A percentile compares a stretch with the other conserved stretches of the same genome.
These are phyloP conservation scores for Hawksworthiomyces lignivorus DNA, from an alignment of 2,329 filamentous ascomycete species.

Conservation along the genomic window DNA sequence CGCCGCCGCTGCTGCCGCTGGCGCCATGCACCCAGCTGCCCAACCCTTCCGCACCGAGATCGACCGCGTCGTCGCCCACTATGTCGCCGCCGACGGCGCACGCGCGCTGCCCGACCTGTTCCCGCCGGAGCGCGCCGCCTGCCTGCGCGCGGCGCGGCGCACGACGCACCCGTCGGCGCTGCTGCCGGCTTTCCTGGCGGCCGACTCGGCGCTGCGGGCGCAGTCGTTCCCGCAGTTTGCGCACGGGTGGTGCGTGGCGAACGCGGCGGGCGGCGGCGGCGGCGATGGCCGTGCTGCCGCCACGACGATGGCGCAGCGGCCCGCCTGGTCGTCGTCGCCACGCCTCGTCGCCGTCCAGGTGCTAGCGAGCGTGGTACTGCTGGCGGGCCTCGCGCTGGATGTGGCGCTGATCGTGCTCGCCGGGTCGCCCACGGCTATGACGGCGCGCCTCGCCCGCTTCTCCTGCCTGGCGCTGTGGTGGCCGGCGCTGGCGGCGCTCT, in stretches of 20 bases:
- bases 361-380: slow-evolving; percentile 17
- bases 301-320: too few relatives aligned
- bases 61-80: slow-evolving; percentile 28
- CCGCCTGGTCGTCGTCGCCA: too few relatives aligned
- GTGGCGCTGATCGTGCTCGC: slow-evolving; percentile 23
- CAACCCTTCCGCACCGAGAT: slow-evolving; percentile 35
- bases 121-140: slow-evolving; percentile 28
- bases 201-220: slow-evolving; percentile 29
- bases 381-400: slow-evolving; percentile 23
- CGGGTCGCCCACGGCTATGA: slow-evolving; percentile 1
- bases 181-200: slow-evolving; percentile 28
- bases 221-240: slow-evolving; percentile 32
- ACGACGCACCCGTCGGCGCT: slow-evolving; percentile 39
- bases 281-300: too few relatives aligned
- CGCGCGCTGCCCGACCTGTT: slow-evolving; percentile 29
- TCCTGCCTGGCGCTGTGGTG: slow-evolving; percentile 27
- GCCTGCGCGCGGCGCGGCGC: slow-evolving; percentile 30
- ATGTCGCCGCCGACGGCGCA: slow-evolving; percentile 26
- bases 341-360: slow-evolving; percentile 23
- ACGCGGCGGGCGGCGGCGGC: slow-evolving; percentile 18
- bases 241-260: slow-evolving; percentile 29
- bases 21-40: slow-evolving; percentile 18
- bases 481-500: slow-evolving; percentile 25
- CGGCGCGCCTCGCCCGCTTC: slow-evolving; percentile 20
- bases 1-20: background rate